phyloP scores from a whole-genome alignment of 306 rosid genomes.

The Sphenostylis stenocarpa region DNA sequence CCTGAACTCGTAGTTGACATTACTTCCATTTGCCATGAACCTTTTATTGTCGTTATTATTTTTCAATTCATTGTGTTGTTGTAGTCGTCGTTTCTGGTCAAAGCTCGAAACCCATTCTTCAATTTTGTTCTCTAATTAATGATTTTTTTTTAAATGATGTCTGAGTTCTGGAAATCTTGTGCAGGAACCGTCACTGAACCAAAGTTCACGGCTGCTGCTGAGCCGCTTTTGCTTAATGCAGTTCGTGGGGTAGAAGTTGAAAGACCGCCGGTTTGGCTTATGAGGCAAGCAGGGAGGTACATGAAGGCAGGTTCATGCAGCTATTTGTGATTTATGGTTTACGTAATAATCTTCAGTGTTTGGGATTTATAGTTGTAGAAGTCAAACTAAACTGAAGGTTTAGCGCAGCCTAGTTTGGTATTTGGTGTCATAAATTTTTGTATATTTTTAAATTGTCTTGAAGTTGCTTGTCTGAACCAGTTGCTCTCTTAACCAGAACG shows the following conservation, averaged over 20 bases:
- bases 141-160: not conserved
- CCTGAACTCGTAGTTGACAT: not conserved
- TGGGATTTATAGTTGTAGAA: not conserved
- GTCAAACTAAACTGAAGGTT: conserved; percentile 2
- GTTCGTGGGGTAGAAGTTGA: conserved; percentile 56
- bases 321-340: conserved; percentile 27
- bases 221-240: conserved; percentile 82
- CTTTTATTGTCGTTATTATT: not conserved
- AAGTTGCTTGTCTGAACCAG: not conserved
- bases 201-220: conserved; percentile 47
- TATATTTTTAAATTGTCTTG: not conserved
- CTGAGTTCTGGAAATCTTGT: conserved; percentile 31
- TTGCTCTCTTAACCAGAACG: not conserved
- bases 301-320: conserved; percentile 90
- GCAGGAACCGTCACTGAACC: conserved; percentile 76
- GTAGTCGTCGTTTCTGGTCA: not conserved
- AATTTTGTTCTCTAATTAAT: not conserved
- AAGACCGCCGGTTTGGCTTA: conserved; percentile 99
- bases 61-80: not conserved
- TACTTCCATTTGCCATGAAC: not conserved
- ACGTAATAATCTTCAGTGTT: not conserved
- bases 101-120: not conserved
- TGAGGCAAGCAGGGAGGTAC: conserved; percentile 99
- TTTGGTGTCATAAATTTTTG: not conserved
- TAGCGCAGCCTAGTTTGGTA: conserved; percentile 5